phyloP scores from a whole-genome alignment of 2,329 filamentous ascomycete species.

The Beauveria sp. region DNA sequence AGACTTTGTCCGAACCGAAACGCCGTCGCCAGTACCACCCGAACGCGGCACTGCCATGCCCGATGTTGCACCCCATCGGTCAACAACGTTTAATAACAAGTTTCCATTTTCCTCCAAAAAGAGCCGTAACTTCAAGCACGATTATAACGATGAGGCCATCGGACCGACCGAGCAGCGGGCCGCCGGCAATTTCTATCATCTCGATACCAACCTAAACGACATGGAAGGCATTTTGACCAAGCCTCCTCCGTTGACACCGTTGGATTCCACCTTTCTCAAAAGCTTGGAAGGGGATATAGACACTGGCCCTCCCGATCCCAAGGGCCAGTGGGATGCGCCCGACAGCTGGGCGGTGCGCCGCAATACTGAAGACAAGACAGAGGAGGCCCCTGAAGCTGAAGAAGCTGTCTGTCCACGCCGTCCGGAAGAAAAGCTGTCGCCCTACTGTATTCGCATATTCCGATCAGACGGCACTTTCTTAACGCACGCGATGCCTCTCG shows the following conservation, averaged over 20 bases:
- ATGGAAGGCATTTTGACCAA: conserved; percentile 86
- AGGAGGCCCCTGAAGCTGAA: conserved; percentile 53
- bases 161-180: conserved; percentile 53
- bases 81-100: conserved; percentile 53
- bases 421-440: conserved; percentile 64
- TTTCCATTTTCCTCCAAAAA: conserved; percentile 55
- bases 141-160: conserved; percentile 51
- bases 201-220: conserved; percentile 82
- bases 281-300: conserved; percentile 35
- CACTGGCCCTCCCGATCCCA: conserved; percentile 27
- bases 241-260: conserved; percentile 62
- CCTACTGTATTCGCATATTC: conserved; percentile 93
- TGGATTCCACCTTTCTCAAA: conserved; percentile 48
- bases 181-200: conserved; percentile 58
- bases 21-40: conserved; percentile 29
- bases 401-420: conserved; percentile 60
- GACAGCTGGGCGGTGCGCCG: conserved; percentile 94
- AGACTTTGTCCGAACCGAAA: conserved; percentile 32
- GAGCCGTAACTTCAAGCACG: conserved; percentile 37
- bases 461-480: conserved; percentile 90
- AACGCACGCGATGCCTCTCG: conserved; percentile 76
- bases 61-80: conserved; percentile 27
- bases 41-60: conserved; percentile 21
- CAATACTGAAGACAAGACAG: conserved; percentile 56
- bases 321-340: conserved; percentile 79